These are phyloP conservation scores for Trichoderma sp. DNA, from an alignment of 2,329 filamentous ascomycete genomes.

Conservation along the genomic window DNA sequence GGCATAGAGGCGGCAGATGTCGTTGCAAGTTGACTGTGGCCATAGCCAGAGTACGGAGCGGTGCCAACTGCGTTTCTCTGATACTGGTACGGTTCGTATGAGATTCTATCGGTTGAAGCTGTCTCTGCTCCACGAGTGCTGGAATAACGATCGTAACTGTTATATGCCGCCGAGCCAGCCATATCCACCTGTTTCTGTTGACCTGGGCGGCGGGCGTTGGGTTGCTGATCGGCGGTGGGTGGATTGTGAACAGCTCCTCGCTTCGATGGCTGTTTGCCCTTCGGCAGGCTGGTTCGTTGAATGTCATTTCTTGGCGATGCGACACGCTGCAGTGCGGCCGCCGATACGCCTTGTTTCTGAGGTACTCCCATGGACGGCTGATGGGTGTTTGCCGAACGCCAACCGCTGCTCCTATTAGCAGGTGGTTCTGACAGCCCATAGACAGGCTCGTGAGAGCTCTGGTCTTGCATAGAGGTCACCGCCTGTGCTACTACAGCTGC, in stretches of 20 bases:
- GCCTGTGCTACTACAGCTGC: slow-evolving; percentile 13
- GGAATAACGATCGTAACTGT: slow-evolving; percentile 32
- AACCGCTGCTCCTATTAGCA: not conserved
- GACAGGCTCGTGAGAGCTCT: slow-evolving; percentile 4
- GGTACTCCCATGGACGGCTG: slow-evolving; percentile 37
- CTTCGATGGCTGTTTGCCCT: slow-evolving; percentile 39
- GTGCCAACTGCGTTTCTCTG: slow-evolving; percentile 31
- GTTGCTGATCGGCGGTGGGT: slow-evolving; percentile 16
- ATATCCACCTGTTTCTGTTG: slow-evolving; percentile 1
- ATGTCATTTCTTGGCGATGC: slow-evolving; percentile 39
- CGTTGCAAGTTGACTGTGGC: slow-evolving; percentile 39
- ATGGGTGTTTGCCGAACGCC: slow-evolving; percentile 32
- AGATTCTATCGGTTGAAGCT: slow-evolving; percentile 31
- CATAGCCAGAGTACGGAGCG: slow-evolving; percentile 31
- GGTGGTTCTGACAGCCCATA: slow-evolving; percentile 9
- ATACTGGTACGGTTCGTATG: slow-evolving; percentile 43
- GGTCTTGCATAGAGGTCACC: slow-evolving; percentile 16
- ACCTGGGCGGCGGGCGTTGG: not conserved
- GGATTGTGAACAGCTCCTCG: slow-evolving; percentile 38
- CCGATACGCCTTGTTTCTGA: slow-evolving; percentile 22
- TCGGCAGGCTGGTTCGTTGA: slow-evolving; percentile 41
- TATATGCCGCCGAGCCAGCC: slow-evolving; percentile 30
- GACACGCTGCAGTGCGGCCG: slow-evolving; percentile 37
- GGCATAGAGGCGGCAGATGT: slow-evolving; percentile 26
- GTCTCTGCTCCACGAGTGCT: slow-evolving; percentile 25